Percentiles rank a stretch among this genome's conserved stretches.
Evolutionary conservation across 2,329 filamentous ascomycete genomes (phyloP).

Genomic region (Phaeomoniella chlamydospora): DNA sequence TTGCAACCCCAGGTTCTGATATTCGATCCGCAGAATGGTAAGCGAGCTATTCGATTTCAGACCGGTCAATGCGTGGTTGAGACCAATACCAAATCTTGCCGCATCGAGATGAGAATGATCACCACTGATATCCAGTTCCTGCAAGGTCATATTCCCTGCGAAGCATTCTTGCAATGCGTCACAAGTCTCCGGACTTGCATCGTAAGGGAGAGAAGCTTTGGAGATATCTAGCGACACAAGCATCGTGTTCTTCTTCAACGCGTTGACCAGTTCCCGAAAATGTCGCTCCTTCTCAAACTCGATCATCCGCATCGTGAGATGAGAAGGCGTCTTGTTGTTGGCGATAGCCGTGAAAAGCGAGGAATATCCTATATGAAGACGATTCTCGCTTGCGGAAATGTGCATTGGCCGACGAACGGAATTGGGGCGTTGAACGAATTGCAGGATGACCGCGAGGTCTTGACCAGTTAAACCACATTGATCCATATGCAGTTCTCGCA

Average conservation of each 20-base stretch:
- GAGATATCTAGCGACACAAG: constrained; percentile 54
- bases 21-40: constrained; percentile 48
- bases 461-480: constrained; percentile 51
- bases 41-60: constrained; percentile 49
- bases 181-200: constrained; percentile 54
- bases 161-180: constrained; percentile 49
- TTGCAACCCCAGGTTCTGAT: constrained; percentile 54
- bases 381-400: constrained; percentile 51
- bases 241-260: constrained; percentile 47
- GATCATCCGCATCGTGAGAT: constrained; percentile 52
- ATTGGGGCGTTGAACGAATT: constrained; percentile 41
- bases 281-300: constrained; percentile 53
- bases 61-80: constrained; percentile 51
- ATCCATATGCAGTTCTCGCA: constrained; percentile 49
- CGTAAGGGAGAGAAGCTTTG: constrained; percentile 53
- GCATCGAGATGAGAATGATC: constrained; percentile 59
- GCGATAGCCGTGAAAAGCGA: constrained; percentile 27
- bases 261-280: constrained; percentile 48
- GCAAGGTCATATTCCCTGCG: constrained; percentile 49
- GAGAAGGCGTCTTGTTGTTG: constrained; percentile 43
- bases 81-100: constrained; percentile 52
- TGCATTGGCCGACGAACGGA: constrained; percentile 43
- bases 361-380: constrained; percentile 26
- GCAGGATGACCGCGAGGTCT: constrained; percentile 50
- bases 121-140: constrained; percentile 55